These are phyloP conservation scores for Naganishia randhawae DNA, from an alignment of 768 basidiomycete species.

Conservation along the genomic window DNA sequence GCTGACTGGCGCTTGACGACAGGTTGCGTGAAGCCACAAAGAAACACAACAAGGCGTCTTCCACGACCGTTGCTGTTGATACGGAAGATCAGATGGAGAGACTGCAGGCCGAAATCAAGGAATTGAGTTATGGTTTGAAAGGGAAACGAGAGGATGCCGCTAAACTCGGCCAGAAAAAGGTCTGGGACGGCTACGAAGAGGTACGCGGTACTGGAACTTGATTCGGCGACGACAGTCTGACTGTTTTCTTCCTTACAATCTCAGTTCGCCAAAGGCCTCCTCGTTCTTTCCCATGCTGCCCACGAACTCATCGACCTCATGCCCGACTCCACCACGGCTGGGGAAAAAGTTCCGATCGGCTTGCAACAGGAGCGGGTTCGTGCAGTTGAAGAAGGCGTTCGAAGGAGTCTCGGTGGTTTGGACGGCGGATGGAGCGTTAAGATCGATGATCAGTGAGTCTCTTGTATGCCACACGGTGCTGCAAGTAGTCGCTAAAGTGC, in stretches of 20 bases:
- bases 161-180: conserved; percentile 10
- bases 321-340: conserved; percentile 6
- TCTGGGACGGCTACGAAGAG: conserved; percentile 30
- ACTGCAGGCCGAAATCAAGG: conserved; percentile 24
- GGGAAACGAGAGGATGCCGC: conserved; percentile 29
- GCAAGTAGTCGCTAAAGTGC: not conserved
- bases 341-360: conserved; percentile 15
- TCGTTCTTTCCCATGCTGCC: conserved; percentile 28
- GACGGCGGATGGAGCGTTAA: conserved; percentile 28
- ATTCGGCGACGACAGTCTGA: not conserved
- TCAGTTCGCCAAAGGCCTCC: conserved; percentile 27
- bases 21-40: conserved; percentile 11
- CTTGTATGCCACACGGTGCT: not conserved
- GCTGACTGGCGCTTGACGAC: not conserved
- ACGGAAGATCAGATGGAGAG: conserved; percentile 20
- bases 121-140: conserved; percentile 18
- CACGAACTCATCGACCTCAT: conserved; percentile 15
- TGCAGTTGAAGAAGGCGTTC: conserved; percentile 28
- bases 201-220: not conserved
- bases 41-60: conserved; percentile 13
- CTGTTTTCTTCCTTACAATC: not conserved
- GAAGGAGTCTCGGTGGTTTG: conserved; percentile 28
- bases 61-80: conserved; percentile 9
- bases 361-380: conserved; percentile 24
- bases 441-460: conserved; percentile 24